Base-by-base conservation (phyloP, 2,329 filamentous ascomycete genomes). In the Lizonia empirigonia region DNA sequence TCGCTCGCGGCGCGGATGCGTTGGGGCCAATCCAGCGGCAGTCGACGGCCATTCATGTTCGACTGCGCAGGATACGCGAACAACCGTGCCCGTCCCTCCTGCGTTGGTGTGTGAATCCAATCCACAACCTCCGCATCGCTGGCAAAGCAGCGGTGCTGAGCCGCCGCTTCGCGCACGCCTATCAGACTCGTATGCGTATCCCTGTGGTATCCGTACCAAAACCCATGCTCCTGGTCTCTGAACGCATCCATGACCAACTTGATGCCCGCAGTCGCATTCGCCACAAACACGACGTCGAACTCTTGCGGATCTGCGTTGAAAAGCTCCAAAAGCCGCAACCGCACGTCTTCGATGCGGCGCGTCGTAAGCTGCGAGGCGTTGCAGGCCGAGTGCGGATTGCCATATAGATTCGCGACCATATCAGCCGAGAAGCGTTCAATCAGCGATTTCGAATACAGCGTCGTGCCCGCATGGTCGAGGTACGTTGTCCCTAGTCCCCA, bases 381-480 rank as follows among this genome's bases (percentile, higher is more conserved):
- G 2, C 92, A 96, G 40, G 85, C 87, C 0, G 93, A 97, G 74
- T 97, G 93, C 0, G 93, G 93, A 57, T 97, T 97, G 29, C 92
- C 93, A 61, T 92, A 91, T 0, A 97, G 78, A 62, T 86, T 89
- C 4, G 82, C 78, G 20, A 87, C 86, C 81, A 97, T 87, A 53
- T 94, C 89, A n/a, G 76, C 72, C 7, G 90, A 85, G 74, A 96
- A 96, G 19, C 77, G 79, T 59, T 93, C 88, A 72, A 97, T 86
- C 19, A 94, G 75, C 23, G 89, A 91, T 71, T 88, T 93, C 33
- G 91, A 80, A 68, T 89, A 90, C 1, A 89, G 78, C 0, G 92
- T 93, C n/a, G 90, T 90, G n/a, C 91, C 93, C 0, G 91, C 91
- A 87, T 97, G 92, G 64, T 97, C 93, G 49, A 97, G 86, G 71